A percentile compares a stretch with the other conserved stretches of the same genome.
phyloP scores from a whole-genome alignment of 148 eudicot genomes.

The Hydrangea macrophylla region DNA sequence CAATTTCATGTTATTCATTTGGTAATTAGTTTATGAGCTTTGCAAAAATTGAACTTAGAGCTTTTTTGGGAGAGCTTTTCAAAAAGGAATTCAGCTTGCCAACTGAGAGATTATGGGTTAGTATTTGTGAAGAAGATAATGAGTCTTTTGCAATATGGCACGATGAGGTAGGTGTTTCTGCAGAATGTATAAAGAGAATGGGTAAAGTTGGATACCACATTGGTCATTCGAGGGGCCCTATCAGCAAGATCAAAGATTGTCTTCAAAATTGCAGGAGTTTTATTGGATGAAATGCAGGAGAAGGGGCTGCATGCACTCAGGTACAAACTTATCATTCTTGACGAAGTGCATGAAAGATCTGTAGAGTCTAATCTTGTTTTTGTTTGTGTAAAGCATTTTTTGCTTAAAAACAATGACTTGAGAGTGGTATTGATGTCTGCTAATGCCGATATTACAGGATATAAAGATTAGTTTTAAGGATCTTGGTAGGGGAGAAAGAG shows the following conservation, averaged over 20 bases:
- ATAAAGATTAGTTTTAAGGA: constrained; percentile 83
- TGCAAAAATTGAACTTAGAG: no score
- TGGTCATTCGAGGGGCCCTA: constrained; percentile 76
- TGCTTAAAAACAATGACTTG: constrained; percentile 61
- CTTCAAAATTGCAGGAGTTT: constrained; percentile 94
- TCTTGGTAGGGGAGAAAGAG: constrained; percentile 87
- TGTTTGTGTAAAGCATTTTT: constrained; percentile 87
- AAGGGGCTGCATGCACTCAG: constrained; percentile 78
- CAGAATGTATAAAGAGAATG: no score
- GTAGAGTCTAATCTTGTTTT: constrained; percentile 97
- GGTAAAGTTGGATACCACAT: constrained; percentile 95
- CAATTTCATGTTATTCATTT: no score
- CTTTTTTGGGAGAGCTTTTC: no score
- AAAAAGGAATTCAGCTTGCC: no score
- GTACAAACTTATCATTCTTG: constrained; percentile 89
- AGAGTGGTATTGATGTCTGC: constrained; percentile 99
- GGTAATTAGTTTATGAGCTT: no score
- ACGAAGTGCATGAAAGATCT: constrained; percentile 99
- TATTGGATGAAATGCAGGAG: constrained; percentile 92
- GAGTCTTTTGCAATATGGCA: no score
- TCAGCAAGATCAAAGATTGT: constrained; percentile 77
- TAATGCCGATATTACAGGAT: constrained; percentile 84
- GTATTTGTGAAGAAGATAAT: no score
- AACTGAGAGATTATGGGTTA: no score
- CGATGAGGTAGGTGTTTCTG: no score